Evolutionary conservation across 2,329 filamentous ascomycete genomes (phyloP), one percentile per base, ranked within the genome.

Genomic region (Thelonectria olida): DNA sequence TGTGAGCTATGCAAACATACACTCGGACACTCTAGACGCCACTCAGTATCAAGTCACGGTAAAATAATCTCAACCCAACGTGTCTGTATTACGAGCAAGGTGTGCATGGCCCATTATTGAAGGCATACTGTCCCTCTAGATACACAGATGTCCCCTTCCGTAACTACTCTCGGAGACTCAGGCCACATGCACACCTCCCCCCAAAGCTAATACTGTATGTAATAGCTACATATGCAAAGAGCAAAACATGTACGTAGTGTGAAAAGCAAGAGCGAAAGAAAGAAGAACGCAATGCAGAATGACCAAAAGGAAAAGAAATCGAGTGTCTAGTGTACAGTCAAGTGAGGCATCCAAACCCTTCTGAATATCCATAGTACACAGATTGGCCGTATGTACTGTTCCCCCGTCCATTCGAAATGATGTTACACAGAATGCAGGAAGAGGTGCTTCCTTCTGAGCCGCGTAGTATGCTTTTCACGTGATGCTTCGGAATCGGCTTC

Each of bases 301-400:
- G 22, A 39, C 38, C 19, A 31, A 56, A n/a, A 42, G 44, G 42
- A 36, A 45, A 53, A 38, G 47, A 41, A 55, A 55, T 44, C 15
- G 41, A 52, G 31, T 39, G 51, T 64, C 61, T 70, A 71, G 54
- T 71, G 66, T 70, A 71, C 68, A 70, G 60, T 41, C 48, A 55
- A 27, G 42, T 20, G 42, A 50, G 60, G 52, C 62, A 70, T 68
- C 62, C 69, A 71, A 68, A 60, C 54, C 55, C 67, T 66, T 64
- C 66, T 63, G 65, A 52, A 53, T 58, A 54, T 54, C 52, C 63
- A 47, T 70, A 69, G 59, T 67, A 61, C 68, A 68, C 65, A 66
- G 62, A 68, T 62, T 51, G 65, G 65, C 41, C 63, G 65, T 61
- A 67, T 68, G 54, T 69, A 65, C 68, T 62, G 51, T 42, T 38